Evolutionary conservation across 805 yeast genomes (phyloP), one percentile per base, ranked within the genome.

Genomic region (Naumovozyma castellii): DNA sequence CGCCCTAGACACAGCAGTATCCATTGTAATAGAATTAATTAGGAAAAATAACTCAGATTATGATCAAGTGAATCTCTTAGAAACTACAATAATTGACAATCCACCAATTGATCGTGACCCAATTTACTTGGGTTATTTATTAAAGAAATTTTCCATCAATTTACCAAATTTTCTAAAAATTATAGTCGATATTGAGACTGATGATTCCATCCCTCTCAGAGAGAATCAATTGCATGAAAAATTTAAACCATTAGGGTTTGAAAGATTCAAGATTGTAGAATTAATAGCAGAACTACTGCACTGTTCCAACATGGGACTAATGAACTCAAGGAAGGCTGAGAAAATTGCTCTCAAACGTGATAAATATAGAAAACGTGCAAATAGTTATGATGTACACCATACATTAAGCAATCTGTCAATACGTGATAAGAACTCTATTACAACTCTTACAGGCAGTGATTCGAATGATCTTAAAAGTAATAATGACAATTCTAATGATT

Each of bases 1-100:
- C 44, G 96, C 96, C 0, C 68, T 90, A 44, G 80, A 88, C 22
- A 84, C 86, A 42, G 87, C 94, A 39, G 97, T 90, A 9, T 90
- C 96, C 5, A 84, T 90, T 29, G 78, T 92, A 10, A 88, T 90
- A 48, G 98, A 90, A 61, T 73, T 90, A 32, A 90, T 90, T 46
- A 72, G 98, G 50, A 90, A 90, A 57, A 90, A 90, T 56, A 90
- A 90, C 57, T 84, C 95, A 1, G 97, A 90, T 59, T 90, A 90
- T 62, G 97, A 90, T 61, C 72, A 78, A 32, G 78, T 84, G 32
- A 87, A 92, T 47, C 81, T 92, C 31, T 63, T 83, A 40, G 78
- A 80, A 56, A 78, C 84, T 22, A 77, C 87, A 0, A 56, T 83
- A 42, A 88, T 84, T 38, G 75, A 83, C 27, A 84, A 87, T 51